phyloP scores from a whole-genome alignment of 2,329 filamentous ascomycete species.

The Cadophora luteo-olivacea region DNA sequence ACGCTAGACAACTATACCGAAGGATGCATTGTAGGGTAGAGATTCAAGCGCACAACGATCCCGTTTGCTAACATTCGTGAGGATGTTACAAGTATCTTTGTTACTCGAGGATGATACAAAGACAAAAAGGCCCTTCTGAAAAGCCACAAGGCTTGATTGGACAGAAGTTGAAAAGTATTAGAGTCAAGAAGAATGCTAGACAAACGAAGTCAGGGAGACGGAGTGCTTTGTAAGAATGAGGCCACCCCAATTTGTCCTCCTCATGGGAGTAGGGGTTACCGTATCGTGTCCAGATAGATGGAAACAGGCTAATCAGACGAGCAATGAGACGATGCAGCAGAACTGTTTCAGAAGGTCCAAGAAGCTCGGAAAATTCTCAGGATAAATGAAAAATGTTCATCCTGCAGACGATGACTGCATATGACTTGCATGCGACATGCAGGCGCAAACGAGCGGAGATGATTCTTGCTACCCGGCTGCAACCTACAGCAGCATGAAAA shows the following conservation, averaged over 20 bases:
- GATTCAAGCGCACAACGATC: no score
- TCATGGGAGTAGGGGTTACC: not conserved
- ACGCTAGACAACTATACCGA: no score
- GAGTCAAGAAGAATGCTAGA: no score
- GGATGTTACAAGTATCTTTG: no score
- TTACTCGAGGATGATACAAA: no score
- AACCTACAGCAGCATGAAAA: not conserved
- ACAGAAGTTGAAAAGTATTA: no score
- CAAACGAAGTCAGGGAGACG: not conserved
- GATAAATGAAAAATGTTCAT: conserved; percentile 25
- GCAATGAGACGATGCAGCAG: conserved; percentile 25
- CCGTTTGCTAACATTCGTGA: no score
- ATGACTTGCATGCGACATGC: conserved; percentile 35
- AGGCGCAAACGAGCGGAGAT: conserved; percentile 15
- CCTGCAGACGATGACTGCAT: conserved; percentile 24
- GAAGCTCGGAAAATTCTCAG: conserved; percentile 24
- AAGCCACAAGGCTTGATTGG: not conserved
- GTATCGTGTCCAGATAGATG: conserved; percentile 14
- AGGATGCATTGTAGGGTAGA: no score
- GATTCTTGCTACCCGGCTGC: not conserved
- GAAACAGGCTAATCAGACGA: conserved; percentile 27
- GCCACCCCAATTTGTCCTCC: not conserved
- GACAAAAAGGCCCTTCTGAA: no score
- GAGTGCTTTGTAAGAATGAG: not conserved
- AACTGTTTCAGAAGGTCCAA: conserved; percentile 32